Evolutionary conservation across 495 filamentous ascomycete species (phyloP).

Genomic region (Patellaria atrata): DNA sequence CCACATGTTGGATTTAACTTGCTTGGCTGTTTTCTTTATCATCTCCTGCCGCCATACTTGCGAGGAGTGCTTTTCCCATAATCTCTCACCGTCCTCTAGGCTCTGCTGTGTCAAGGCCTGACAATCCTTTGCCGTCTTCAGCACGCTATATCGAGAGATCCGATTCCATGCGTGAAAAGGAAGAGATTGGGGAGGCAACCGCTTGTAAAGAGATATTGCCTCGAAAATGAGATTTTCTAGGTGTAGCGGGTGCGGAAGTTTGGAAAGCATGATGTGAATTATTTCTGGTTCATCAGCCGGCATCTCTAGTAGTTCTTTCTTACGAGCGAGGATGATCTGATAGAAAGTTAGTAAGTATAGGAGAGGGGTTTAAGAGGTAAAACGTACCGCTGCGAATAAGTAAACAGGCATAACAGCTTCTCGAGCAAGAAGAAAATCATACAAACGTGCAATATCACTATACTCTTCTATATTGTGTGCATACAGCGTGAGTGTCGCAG

Average conservation of each 20-base stretch:
- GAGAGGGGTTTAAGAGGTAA: not conserved
- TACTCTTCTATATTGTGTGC: conserved; percentile 90
- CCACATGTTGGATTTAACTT: conserved; percentile 6
- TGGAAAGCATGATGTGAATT: conserved; percentile 76
- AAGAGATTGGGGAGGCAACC: conserved; percentile 60
- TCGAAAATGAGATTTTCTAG: conserved; percentile 58
- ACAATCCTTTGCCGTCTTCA: conserved; percentile 59
- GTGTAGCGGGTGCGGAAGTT: conserved; percentile 72
- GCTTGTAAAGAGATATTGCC: conserved; percentile 45
- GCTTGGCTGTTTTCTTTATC: conserved; percentile 2
- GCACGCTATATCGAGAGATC: conserved; percentile 60
- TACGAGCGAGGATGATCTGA: conserved; percentile 62
- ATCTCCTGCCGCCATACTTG: conserved; percentile 40
- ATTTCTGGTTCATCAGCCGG: conserved; percentile 82
- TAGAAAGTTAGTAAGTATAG: conserved; percentile 1
- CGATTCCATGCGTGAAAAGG: conserved; percentile 46
- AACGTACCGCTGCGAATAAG: conserved; percentile 54
- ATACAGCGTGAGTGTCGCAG: conserved; percentile 84
- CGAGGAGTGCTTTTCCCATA: conserved; percentile 53
- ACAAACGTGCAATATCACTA: conserved; percentile 71
- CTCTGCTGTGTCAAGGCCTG: conserved; percentile 31
- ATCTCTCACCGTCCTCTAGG: conserved; percentile 42
- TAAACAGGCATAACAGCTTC: conserved; percentile 81
- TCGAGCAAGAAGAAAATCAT: conserved; percentile 75
- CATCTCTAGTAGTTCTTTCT: conserved; percentile 67